Percentiles rank a stretch among this genome's conserved stretches.
These are phyloP conservation scores for Phoenix dactylifera DNA, from an alignment of 176 grass and related monocot species.

Conservation along the genomic window DNA sequence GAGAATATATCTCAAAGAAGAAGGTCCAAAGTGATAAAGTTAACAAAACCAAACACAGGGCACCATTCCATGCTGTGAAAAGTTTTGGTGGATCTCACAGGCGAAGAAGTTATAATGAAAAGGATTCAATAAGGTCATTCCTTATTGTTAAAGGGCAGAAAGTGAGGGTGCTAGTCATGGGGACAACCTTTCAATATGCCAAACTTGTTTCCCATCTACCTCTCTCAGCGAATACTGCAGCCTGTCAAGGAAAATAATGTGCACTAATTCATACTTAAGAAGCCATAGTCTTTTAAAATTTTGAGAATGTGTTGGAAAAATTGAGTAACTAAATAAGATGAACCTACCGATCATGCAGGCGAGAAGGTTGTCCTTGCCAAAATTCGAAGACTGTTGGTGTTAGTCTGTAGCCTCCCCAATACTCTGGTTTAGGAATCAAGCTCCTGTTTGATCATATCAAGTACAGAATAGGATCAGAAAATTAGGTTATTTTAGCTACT, in stretches of 20 bases:
- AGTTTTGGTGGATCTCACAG: too few relatives aligned
- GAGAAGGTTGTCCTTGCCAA: constrained; percentile 95
- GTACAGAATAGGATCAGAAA: constrained; percentile 1
- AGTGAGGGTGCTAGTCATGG: constrained; percentile 29
- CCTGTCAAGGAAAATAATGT: constrained; percentile 26
- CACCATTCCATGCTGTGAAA: too few relatives aligned
- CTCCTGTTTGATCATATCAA: constrained; percentile 35
- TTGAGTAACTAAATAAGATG: background rate
- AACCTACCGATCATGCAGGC: constrained; percentile 79
- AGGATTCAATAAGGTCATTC: background rate
- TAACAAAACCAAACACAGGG: too few relatives aligned
- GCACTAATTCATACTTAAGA: too few relatives aligned
- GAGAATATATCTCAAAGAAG: too few relatives aligned
- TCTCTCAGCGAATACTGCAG: constrained; percentile 49
- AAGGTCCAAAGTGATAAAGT: too few relatives aligned
- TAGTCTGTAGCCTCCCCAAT: constrained; percentile 84
- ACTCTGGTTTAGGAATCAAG: constrained; percentile 72
- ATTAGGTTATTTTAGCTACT: too few relatives aligned
- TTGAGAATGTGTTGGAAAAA: too few relatives aligned
- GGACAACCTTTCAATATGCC: constrained; percentile 76
- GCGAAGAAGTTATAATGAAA: too few relatives aligned
- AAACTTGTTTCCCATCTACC: constrained; percentile 36
- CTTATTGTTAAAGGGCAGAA: constrained; percentile 32
- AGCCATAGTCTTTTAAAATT: too few relatives aligned
- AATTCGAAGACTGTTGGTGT: constrained; percentile 73